phyloP scores from a whole-genome alignment of 768 basidiomycete species.

The Amylocystis lapponica region DNA sequence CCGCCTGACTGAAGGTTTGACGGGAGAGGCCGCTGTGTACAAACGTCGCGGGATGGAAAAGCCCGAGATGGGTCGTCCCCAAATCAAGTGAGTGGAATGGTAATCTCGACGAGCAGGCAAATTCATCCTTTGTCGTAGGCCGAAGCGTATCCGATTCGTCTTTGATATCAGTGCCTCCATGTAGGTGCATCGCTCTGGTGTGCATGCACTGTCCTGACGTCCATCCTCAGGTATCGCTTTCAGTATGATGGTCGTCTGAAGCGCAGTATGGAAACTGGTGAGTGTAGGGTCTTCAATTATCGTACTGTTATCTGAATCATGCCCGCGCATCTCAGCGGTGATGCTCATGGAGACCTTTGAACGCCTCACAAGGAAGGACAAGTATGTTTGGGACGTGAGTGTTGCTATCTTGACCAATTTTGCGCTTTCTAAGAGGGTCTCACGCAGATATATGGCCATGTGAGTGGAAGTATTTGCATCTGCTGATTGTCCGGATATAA shows the following conservation, averaged over 20 bases:
- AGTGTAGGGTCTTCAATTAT: background rate
- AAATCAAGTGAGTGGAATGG: constrained; percentile 46
- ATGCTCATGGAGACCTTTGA: constrained; percentile 74
- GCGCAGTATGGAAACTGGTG: constrained; percentile 61
- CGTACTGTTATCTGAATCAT: background rate
- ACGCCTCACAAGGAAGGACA: constrained; percentile 56
- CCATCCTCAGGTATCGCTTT: constrained; percentile 52
- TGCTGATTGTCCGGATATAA: background rate
- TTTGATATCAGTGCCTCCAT: constrained; percentile 70
- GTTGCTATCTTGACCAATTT: background rate
- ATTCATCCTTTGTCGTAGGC: constrained; percentile 28
- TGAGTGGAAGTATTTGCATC: constrained; percentile 26
- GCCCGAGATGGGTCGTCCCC: constrained; percentile 60
- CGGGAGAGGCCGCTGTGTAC: constrained; percentile 65
- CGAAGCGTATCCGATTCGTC: constrained; percentile 62
- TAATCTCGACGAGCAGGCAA: too few species aligned
- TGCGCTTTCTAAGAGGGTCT: constrained; percentile 3
- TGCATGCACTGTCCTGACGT: background rate
- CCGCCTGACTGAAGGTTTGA: constrained; percentile 59
- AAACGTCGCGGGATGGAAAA: constrained; percentile 67
- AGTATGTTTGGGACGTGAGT: constrained; percentile 74
- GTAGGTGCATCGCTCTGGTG: constrained; percentile 22
- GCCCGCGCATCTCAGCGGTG: constrained; percentile 37
- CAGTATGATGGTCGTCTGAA: constrained; percentile 65
- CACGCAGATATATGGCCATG: constrained; percentile 58